Percentiles rank a stretch among this genome's conserved stretches.
Conservation (phyloP, 164 flowering plant genomes). For the Vitis riparia region DNA sequence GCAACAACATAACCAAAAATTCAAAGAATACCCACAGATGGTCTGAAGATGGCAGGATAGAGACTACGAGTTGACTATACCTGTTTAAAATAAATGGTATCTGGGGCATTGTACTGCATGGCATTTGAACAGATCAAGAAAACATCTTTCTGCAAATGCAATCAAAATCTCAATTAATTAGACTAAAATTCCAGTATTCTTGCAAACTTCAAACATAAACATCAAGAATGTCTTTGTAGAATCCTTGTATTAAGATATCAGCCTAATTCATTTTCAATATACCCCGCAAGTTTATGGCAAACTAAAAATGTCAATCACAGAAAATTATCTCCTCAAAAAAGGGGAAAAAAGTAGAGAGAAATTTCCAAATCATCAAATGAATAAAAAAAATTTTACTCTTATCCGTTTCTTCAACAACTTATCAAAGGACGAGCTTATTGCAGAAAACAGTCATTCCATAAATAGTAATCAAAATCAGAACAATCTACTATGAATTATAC, state of each 20-base stretch:
- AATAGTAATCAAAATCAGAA: too few relatives aligned
- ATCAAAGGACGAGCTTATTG: too few relatives aligned
- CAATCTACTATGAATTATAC: too few relatives aligned
- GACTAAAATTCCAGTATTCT: not conserved
- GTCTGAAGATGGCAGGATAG: not conserved
- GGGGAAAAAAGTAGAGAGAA: not conserved
- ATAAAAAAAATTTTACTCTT: too few relatives aligned
- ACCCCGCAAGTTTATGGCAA: not conserved
- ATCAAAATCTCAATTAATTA: not conserved
- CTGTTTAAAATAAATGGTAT: slow-evolving; percentile 84
- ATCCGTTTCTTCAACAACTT: too few relatives aligned
- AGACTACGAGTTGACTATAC: slow-evolving; percentile 24
- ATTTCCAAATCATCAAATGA: too few relatives aligned
- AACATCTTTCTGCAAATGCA: slow-evolving; percentile 68
- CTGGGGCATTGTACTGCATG: slow-evolving; percentile 86
- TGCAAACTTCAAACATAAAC: slow-evolving; percentile 1
- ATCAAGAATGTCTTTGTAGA: not conserved
- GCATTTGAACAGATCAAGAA: slow-evolving; percentile 83
- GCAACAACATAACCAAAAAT: not conserved
- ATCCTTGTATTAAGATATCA: not conserved
- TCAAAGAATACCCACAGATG: not conserved
- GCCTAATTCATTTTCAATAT: not conserved
- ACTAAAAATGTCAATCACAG: not conserved
- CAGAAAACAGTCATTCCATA: too few relatives aligned
- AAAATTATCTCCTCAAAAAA: not conserved